Evolutionary conservation across 768 basidiomycete genomes (phyloP).

Genomic region (Leccinum subtestaceum): DNA sequence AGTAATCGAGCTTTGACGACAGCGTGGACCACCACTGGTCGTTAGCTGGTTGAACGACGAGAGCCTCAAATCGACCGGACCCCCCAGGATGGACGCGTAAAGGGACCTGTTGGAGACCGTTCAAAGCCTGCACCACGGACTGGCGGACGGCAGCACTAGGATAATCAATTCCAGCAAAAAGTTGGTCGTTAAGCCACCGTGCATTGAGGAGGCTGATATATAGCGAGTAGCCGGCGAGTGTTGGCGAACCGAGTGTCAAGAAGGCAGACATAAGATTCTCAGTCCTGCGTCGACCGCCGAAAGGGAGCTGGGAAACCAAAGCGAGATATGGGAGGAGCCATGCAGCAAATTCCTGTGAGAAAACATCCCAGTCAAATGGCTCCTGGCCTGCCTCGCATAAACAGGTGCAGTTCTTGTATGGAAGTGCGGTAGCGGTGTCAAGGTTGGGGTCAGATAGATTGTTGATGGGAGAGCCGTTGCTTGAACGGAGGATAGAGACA

Average conservation of each 20-base stretch:
- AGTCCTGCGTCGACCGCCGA: conserved; percentile 38
- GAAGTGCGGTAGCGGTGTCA: conserved; percentile 11
- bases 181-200: conserved; percentile 38
- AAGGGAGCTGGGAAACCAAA: conserved; percentile 48
- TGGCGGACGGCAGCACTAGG: conserved; percentile 11
- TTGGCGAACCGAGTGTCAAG: conserved; percentile 44
- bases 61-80: conserved; percentile 35
- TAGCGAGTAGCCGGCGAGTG: conserved; percentile 45
- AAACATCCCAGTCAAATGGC: conserved; percentile 20
- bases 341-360: conserved; percentile 37
- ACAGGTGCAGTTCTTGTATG: not conserved
- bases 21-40: conserved; percentile 42
- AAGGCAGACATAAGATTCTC: conserved; percentile 44
- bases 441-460: not conserved
- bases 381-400: conserved; percentile 12
- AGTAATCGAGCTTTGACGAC: conserved; percentile 34
- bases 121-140: conserved; percentile 35
- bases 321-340: conserved; percentile 52
- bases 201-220: conserved; percentile 42
- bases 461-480: not conserved
- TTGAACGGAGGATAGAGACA: not conserved
- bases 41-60: conserved; percentile 43
- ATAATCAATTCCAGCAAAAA: conserved; percentile 32
- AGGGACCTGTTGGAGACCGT: conserved; percentile 43
- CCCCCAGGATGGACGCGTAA: conserved; percentile 30